Evolutionary conservation across 148 eudicot genomes (phyloP).

Genomic region (Rhododendron kiyosumense): DNA sequence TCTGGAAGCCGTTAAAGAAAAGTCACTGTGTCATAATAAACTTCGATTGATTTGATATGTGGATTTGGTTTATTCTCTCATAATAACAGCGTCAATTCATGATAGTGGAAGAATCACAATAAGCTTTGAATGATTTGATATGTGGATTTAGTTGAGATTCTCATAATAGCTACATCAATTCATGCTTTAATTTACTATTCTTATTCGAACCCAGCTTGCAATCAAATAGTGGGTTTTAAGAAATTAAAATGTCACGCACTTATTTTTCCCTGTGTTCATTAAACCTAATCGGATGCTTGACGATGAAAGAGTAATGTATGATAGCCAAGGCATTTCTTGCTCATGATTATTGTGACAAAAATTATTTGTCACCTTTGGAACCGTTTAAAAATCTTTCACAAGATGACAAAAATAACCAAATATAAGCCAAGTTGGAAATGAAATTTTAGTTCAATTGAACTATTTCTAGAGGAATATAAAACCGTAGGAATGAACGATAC

Average conservation of each 20-base stretch:
- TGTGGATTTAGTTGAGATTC: not conserved
- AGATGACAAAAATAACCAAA: not conserved
- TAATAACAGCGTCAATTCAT: not conserved
- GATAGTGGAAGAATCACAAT: not conserved
- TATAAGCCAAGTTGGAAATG: not conserved
- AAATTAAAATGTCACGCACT: not conserved
- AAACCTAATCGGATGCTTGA: not conserved
- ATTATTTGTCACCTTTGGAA: not conserved
- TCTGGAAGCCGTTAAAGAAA: not conserved
- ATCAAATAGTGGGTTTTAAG: not conserved
- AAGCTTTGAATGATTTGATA: not conserved
- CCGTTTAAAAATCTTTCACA: not conserved
- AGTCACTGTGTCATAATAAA: not conserved
- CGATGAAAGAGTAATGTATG: not conserved
- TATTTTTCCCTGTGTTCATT: not conserved
- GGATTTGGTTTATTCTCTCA: not conserved
- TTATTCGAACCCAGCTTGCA: not conserved
- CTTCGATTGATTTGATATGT: not conserved
- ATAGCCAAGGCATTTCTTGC: not conserved
- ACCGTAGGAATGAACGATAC: not conserved
- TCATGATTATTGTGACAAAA: not conserved
- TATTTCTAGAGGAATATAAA: not conserved
- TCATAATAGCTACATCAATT: too few relatives aligned
- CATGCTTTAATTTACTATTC: not conserved
- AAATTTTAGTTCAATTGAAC: not conserved